Conservation (phyloP, 768 basidiomycete species). For the Hypholoma fasciculare region DNA sequence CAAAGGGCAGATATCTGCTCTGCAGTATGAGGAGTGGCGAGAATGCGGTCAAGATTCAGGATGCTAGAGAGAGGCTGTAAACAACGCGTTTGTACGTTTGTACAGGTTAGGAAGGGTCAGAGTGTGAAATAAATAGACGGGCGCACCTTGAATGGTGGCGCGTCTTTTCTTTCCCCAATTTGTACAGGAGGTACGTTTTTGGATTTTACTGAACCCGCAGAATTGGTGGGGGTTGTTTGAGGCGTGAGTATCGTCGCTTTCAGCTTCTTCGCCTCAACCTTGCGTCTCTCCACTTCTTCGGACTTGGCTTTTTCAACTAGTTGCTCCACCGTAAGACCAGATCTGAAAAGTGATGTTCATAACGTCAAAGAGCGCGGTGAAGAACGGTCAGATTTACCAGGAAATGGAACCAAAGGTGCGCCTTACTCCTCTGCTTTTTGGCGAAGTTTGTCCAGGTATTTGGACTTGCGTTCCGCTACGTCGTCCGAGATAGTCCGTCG, state of each 20-base stretch:
- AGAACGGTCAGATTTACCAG: slow-evolving; percentile 13
- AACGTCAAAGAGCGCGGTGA: background rate
- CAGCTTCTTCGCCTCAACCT: slow-evolving; percentile 24
- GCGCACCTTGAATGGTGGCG: slow-evolving; percentile 20
- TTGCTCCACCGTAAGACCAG: slow-evolving; percentile 36
- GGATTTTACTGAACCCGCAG: background rate
- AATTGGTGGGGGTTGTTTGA: slow-evolving; percentile 1
- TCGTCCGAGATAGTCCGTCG: slow-evolving; percentile 8
- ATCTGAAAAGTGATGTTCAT: slow-evolving; percentile 29
- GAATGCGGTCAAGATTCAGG: slow-evolving; percentile 71
- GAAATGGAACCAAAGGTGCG: slow-evolving; percentile 10
- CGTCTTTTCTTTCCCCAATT: slow-evolving; percentile 20
- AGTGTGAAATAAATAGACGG: background rate
- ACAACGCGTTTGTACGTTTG: background rate
- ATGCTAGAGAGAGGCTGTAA: slow-evolving; percentile 77
- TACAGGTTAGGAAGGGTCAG: background rate
- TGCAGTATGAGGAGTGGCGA: slow-evolving; percentile 66
- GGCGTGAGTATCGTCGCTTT: slow-evolving; percentile 17
- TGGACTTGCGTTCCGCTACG: slow-evolving; percentile 28
- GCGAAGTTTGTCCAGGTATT: slow-evolving; percentile 72
- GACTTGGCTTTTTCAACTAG: slow-evolving; percentile 25
- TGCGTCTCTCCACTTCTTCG: slow-evolving; percentile 16
- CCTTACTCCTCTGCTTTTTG: slow-evolving; percentile 63
- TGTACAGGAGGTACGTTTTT: background rate
- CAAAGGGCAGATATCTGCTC: slow-evolving; percentile 81